Conservation (phyloP, 2,329 filamentous ascomycete species). For the Ascochyta lentis region DNA sequence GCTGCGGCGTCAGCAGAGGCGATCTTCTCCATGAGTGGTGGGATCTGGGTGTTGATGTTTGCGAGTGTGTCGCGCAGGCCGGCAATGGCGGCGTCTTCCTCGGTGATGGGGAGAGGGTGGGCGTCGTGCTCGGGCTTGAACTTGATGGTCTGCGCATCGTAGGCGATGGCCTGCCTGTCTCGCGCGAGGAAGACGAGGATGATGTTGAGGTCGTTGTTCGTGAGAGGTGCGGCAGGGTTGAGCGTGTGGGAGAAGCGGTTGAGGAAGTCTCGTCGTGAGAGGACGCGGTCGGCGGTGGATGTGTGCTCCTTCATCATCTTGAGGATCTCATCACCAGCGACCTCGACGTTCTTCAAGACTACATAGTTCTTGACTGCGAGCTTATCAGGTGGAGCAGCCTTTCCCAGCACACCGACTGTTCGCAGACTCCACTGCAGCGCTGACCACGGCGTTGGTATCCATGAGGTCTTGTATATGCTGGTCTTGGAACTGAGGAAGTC, state of each 20-base stretch:
- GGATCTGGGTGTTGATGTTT: conserved; percentile 70
- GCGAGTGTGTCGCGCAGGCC: conserved; percentile 76
- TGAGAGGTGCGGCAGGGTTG: conserved; percentile 38
- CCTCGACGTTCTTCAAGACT: conserved; percentile 68
- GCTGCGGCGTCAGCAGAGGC: conserved; percentile 62
- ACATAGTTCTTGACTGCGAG: conserved; percentile 70
- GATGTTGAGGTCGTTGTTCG: conserved; percentile 73
- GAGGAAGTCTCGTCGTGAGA: conserved; percentile 45
- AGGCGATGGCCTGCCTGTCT: conserved; percentile 74
- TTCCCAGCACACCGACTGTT: conserved; percentile 66
- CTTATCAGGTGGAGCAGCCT: conserved; percentile 58
- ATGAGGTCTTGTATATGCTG: conserved; percentile 75
- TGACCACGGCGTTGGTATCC: conserved; percentile 73
- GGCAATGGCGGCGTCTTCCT: conserved; percentile 82
- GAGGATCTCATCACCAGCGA: conserved; percentile 54
- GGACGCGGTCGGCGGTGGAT: conserved; percentile 44
- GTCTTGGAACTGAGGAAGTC: conserved; percentile 71
- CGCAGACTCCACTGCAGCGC: conserved; percentile 78
- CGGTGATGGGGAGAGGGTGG: conserved; percentile 66
- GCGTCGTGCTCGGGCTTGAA: conserved; percentile 60
- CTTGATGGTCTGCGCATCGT: conserved; percentile 80
- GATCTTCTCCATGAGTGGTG: conserved; percentile 66
- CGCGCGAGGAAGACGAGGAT: conserved; percentile 61
- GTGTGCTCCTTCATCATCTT: conserved; percentile 45
- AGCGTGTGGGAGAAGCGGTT: conserved; percentile 40